phyloP scores from a whole-genome alignment of 495 filamentous ascomycete species.

The Xylaria sp. region DNA sequence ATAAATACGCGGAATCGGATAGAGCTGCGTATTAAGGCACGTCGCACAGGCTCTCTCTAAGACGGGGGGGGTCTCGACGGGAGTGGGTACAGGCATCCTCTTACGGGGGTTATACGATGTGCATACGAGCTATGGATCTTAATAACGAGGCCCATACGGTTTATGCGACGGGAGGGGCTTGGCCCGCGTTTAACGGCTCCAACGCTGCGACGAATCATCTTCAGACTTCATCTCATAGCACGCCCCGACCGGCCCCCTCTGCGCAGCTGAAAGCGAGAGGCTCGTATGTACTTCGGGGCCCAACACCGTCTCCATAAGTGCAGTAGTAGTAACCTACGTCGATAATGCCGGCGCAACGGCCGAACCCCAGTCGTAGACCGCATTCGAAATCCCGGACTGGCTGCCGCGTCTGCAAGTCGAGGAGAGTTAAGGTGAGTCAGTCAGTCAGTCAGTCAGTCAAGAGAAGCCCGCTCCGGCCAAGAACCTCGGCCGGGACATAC shows the following conservation, averaged over 20 bases:
- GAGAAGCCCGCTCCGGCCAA: constrained; percentile 3
- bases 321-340: background rate
- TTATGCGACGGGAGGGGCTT: constrained; percentile 14
- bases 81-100: background rate
- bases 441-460: no score
- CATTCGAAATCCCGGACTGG: constrained; percentile 27
- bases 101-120: constrained; percentile 7
- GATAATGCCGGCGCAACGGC: constrained; percentile 13
- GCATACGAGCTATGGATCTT: constrained; percentile 19
- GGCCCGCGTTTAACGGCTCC: background rate
- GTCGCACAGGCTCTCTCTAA: no score
- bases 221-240: background rate
- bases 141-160: background rate
- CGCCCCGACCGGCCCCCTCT: background rate
- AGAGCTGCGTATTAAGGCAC: background rate
- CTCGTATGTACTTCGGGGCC: constrained; percentile 21
- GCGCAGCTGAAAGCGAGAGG: constrained; percentile 5
- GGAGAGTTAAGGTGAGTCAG: constrained; percentile 23
- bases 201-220: constrained; percentile 20
- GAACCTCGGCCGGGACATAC: background rate
- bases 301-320: constrained; percentile 7
- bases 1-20: background rate
- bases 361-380: constrained; percentile 20
- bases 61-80: no score
- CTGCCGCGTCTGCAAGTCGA: constrained; percentile 27